phyloP scores from a whole-genome alignment of 129 eudicot genomes.

The Glebionis coronaria region DNA sequence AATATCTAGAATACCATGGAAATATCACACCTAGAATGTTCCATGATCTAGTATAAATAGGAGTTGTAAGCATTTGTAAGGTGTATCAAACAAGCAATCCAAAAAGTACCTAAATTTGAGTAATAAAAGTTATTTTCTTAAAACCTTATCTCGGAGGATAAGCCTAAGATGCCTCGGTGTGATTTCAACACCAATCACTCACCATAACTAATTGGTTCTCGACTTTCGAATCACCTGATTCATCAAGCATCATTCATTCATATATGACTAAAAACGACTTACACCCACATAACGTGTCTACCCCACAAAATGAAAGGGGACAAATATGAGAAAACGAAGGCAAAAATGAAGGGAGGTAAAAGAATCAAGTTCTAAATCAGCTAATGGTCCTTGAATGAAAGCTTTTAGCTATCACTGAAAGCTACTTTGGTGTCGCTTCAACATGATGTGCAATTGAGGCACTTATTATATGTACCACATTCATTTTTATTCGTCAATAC shows the following conservation, averaged over 20 bases:
- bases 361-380: slow-evolving; percentile 24
- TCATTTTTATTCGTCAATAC: slow-evolving; percentile 1
- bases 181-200: too few species aligned
- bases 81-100: too few species aligned
- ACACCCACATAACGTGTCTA: slow-evolving; percentile 19
- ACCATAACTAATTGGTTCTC: neutral
- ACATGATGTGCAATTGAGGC: slow-evolving; percentile 6
- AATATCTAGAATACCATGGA: too few species aligned
- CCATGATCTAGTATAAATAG: too few species aligned
- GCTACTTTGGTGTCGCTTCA: slow-evolving; percentile 13
- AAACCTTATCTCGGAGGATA: too few species aligned
- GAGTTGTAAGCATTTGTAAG: too few species aligned
- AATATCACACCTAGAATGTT: too few species aligned
- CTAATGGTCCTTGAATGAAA: slow-evolving; percentile 12
- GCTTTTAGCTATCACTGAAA: slow-evolving; percentile 17
- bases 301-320: slow-evolving; percentile 10
- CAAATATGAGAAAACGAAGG: slow-evolving; percentile 19
- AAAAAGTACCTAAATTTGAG: too few species aligned
- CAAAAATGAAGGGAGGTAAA: slow-evolving; percentile 21
- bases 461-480: too few species aligned
- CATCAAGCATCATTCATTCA: neutral
- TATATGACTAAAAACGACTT: slow-evolving; percentile 8
- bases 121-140: too few species aligned
- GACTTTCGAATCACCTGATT: slow-evolving; percentile 9
- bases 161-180: too few species aligned